Evolutionary conservation across 805 yeast species (phyloP).

Genomic region (Zygosaccharomyces gambellarensis): DNA sequence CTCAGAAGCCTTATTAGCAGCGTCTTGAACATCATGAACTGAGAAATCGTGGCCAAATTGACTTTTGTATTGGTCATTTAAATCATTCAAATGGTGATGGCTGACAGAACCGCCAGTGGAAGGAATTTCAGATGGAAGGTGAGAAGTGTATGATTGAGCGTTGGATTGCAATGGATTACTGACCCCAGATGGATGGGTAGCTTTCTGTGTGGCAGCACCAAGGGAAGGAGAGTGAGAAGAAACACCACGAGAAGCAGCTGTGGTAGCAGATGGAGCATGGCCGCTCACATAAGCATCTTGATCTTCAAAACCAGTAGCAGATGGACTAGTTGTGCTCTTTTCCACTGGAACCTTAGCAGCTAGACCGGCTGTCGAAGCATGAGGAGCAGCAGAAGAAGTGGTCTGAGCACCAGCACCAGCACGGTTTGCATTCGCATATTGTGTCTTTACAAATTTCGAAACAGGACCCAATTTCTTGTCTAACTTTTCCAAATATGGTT

Average conservation of each 20-base stretch:
- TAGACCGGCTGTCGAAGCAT: constrained; percentile 1
- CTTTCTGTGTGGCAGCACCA: background rate
- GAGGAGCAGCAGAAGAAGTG: constrained; percentile 19
- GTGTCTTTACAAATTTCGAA: constrained; percentile 50
- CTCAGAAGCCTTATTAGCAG: background rate
- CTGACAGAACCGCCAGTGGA: background rate
- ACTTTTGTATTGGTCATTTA: background rate
- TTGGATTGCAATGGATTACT: background rate
- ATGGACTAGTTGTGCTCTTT: constrained; percentile 3
- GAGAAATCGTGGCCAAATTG: background rate
- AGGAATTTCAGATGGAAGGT: background rate
- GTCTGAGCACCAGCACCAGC: constrained; percentile 40
- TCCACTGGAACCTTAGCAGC: constrained; percentile 27
- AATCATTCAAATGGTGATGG: constrained; percentile 1
- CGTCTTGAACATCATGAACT: background rate
- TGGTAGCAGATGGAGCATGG: constrained; percentile 21
- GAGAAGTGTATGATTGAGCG: background rate
- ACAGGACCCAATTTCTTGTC: constrained; percentile 64
- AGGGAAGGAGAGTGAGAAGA: constrained; percentile 25
- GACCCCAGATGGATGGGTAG: constrained; percentile 26
- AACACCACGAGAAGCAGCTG: constrained; percentile 38
- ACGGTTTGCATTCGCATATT: constrained; percentile 46
- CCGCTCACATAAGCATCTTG: constrained; percentile 5
- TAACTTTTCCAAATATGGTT: constrained; percentile 55
- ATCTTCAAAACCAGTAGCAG: background rate